These are phyloP conservation scores for Epichloe amarillans DNA, from an alignment of 2,329 filamentous ascomycete genomes.

Conservation along the genomic window DNA sequence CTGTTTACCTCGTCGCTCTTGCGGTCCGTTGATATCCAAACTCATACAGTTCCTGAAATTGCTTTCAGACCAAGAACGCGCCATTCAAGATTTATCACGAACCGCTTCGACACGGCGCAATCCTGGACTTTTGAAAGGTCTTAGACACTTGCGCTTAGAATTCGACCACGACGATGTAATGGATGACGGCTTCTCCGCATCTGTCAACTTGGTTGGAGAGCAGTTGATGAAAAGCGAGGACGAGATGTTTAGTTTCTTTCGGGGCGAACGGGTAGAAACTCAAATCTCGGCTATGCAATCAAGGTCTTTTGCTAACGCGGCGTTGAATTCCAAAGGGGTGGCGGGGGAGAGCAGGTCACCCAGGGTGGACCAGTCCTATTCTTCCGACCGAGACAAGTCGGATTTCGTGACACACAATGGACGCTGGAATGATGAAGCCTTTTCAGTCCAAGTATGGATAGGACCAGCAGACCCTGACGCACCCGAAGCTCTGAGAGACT, in stretches of 20 bases:
- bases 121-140: constrained; percentile 32
- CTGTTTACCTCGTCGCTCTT: constrained; percentile 38
- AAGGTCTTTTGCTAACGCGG: background rate
- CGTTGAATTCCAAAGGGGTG: constrained; percentile 5
- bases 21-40: constrained; percentile 33
- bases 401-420: constrained; percentile 13
- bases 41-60: constrained; percentile 34
- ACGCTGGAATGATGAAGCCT: constrained; percentile 15
- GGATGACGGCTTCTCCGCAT: constrained; percentile 20
- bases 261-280: constrained; percentile 11
- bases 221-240: constrained; percentile 27
- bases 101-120: constrained; percentile 20
- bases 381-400: constrained; percentile 8
- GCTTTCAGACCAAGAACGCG: constrained; percentile 34
- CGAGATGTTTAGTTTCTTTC: constrained; percentile 33
- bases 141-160: constrained; percentile 42
- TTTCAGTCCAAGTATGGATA: constrained; percentile 30
- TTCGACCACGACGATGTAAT: constrained; percentile 30
- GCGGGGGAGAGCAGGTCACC: background rate
- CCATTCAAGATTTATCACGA: constrained; percentile 21
- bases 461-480: constrained; percentile 22
- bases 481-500: constrained; percentile 30
- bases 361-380: background rate
- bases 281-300: constrained; percentile 4
- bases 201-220: constrained; percentile 26